These are phyloP conservation scores for Gyrodon lividus DNA, from an alignment of 768 basidiomycete species.

Conservation along the genomic window DNA sequence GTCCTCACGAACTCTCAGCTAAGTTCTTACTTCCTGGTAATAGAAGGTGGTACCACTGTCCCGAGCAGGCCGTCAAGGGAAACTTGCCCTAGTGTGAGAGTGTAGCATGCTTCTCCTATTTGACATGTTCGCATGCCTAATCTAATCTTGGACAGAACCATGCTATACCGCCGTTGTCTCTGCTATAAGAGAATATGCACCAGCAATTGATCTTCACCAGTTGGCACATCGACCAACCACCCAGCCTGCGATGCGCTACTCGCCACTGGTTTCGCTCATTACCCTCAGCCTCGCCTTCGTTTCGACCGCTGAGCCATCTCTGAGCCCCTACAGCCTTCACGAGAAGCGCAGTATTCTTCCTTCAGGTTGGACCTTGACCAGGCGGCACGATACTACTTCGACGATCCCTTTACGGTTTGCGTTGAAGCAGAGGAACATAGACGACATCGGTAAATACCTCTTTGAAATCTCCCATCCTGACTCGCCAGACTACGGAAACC, in stretches of 20 bases:
- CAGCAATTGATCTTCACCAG: background rate
- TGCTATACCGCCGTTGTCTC: background rate
- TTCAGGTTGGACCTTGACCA: constrained; percentile 35
- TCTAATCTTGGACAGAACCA: constrained; percentile 4
- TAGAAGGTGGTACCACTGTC: background rate
- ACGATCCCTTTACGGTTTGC: constrained; percentile 31
- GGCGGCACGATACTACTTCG: constrained; percentile 34
- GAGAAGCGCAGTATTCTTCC: constrained; percentile 40
- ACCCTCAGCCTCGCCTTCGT: constrained; percentile 11
- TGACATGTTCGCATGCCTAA: background rate
- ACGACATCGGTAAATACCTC: constrained; percentile 24
- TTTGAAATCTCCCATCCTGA: constrained; percentile 35
- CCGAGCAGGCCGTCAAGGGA: background rate
- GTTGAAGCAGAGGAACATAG: constrained; percentile 31
- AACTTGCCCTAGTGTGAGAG: background rate
- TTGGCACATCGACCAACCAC: background rate
- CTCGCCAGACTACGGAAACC: constrained; percentile 29
- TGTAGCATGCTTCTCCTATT: background rate
- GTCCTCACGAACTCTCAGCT: background rate
- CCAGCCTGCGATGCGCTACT: constrained; percentile 12
- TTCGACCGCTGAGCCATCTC: constrained; percentile 14
- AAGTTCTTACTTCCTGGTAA: background rate
- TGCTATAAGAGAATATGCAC: constrained; percentile 1
- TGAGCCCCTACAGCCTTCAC: constrained; percentile 32
- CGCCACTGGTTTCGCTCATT: constrained; percentile 3